Base-by-base conservation (phyloP, 108 stramenopile species). In the Stephanodiscus triporus region DNA sequence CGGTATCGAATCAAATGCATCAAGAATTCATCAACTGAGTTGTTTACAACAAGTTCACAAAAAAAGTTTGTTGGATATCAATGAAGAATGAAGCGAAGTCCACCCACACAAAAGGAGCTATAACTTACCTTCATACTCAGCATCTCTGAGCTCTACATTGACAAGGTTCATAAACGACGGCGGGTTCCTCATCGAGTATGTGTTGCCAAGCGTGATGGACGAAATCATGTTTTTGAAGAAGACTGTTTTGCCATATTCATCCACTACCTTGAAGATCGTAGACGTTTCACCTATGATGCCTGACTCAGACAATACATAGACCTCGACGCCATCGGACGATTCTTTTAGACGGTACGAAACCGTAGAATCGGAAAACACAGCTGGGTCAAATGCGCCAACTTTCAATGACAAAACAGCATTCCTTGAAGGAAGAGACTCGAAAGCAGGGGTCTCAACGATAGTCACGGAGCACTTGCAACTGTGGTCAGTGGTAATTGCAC, bases 321-420 rank as follows among this genome's bases (percentile, higher is more conserved):
- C 74, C 22, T 80, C 74, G 23, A 76, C 63, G 20, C 55, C 70
- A 14, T 54, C 37, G 17, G 43, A 71, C 26, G 68, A 22, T 23
- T 80, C 60, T 17, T 64, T 24, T 10, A 72, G 57, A 36, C 45
- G 64, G 64, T 70, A 77, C 2, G 65, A 45, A 24, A 38, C 24
- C 37, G 47, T 37, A n/a, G 48, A 60, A 42, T 73, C 61, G 26
- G 50, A 63, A 66, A 72, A 78, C 2, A 55, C 45, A 9, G 51
- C 56, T 16, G 85, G 85, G 42, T 83, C 36, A 30, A 73, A 45
- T 1, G 70, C 79, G 13, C 87, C 87, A 77, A 84, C 59, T 29
- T 72, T 36, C 11, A 88, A 71, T 24, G 61, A 43, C 43, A 87
- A 47, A 11, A 78, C 67, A 16, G 81, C 68, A 20, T 76, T 72